Evolutionary conservation across 2,329 filamentous ascomycete species (phyloP).

Genomic region (Hypoxylon sp.): DNA sequence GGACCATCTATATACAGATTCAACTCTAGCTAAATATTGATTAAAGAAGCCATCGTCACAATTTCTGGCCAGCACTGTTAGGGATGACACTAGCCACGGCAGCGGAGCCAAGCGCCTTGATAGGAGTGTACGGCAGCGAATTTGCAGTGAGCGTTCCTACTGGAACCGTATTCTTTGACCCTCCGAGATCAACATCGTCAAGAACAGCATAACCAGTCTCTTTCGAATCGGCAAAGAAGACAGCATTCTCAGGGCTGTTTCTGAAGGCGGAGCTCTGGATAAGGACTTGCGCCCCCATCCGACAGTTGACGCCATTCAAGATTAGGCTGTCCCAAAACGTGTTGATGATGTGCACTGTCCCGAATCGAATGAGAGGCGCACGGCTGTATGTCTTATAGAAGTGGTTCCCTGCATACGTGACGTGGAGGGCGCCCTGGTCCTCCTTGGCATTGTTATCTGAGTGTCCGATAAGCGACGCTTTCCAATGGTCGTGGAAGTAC

Average conservation of each 20-base stretch:
- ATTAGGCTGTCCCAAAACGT: constrained; percentile 60
- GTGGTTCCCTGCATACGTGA: constrained; percentile 82
- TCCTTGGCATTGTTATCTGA: constrained; percentile 70
- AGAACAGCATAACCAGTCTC: constrained; percentile 59
- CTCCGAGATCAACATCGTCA: constrained; percentile 62
- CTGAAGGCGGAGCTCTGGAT: constrained; percentile 63
- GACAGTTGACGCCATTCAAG: constrained; percentile 64
- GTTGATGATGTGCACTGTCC: constrained; percentile 66
- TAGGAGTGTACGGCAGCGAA: constrained; percentile 68
- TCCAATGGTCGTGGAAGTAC: constrained; percentile 65
- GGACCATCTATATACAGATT: neutral
- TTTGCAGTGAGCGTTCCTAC: constrained; percentile 62
- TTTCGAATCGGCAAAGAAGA: constrained; percentile 58
- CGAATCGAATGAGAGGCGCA: constrained; percentile 69
- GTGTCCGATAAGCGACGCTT: constrained; percentile 63
- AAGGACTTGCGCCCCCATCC: constrained; percentile 64
- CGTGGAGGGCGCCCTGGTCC: constrained; percentile 74
- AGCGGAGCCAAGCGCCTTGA: constrained; percentile 62
- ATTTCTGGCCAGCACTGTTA: constrained; percentile 58
- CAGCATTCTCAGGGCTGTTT: constrained; percentile 46
- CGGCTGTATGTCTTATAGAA: constrained; percentile 73
- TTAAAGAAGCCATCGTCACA: constrained; percentile 40
- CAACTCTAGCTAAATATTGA: neutral
- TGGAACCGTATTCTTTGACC: constrained; percentile 63
- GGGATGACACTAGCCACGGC: constrained; percentile 63